Conservation (phyloP, 2,329 filamentous ascomycete genomes). For the Colletotrichum lupini region DNA sequence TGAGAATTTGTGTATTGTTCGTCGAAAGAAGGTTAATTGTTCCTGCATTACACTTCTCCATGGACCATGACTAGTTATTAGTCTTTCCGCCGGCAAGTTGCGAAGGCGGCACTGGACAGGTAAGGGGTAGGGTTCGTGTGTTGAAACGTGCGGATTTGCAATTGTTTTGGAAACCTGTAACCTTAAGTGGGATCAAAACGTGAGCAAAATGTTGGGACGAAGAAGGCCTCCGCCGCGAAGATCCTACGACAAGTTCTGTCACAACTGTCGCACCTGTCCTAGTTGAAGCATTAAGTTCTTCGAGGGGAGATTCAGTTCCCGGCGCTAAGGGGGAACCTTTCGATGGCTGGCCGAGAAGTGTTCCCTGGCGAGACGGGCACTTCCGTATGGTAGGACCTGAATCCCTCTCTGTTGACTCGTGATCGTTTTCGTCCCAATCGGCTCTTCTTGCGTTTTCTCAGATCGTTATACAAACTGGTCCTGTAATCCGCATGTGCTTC, state of each 20-base stretch:
- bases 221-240: neutral
- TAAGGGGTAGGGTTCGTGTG: conserved; percentile 11
- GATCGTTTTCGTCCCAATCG: neutral
- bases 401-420: neutral
- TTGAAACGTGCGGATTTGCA: conserved; percentile 19
- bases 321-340: neutral
- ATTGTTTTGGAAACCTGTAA: conserved; percentile 26
- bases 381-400: neutral
- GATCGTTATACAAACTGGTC: conserved; percentile 3
- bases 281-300: neutral
- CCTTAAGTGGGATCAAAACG: neutral
- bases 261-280: conserved; percentile 8
- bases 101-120: neutral
- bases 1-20: neutral
- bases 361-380: neutral
- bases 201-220: conserved; percentile 12
- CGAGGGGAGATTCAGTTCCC: neutral
- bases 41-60: neutral
- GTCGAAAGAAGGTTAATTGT: neutral
- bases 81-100: neutral
- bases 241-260: conserved; percentile 12
- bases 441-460: neutral
- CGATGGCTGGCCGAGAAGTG: neutral
- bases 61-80: neutral
- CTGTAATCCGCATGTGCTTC: neutral